phyloP scores from a whole-genome alignment of 1,284 basidiomycete species.

The Papiliotrema fonsecae region DNA sequence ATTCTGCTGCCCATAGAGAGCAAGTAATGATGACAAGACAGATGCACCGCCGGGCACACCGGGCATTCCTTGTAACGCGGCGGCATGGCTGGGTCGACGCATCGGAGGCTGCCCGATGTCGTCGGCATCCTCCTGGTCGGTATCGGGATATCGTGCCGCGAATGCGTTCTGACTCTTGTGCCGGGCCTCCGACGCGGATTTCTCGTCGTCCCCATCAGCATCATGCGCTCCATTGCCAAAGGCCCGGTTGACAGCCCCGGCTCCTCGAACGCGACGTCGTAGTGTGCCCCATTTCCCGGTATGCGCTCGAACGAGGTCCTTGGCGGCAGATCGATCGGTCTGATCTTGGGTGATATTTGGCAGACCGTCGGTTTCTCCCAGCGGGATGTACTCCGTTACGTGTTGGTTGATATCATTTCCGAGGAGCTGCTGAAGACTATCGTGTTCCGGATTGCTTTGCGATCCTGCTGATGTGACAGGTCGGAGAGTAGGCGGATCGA shows the following conservation, averaged over 20 bases:
- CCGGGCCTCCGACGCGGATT: conserved; percentile 17
- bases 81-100: background rate
- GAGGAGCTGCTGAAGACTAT: conserved; percentile 17
- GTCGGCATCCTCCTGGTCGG: conserved; percentile 1
- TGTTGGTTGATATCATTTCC: conserved; percentile 31
- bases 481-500: conserved; percentile 19
- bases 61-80: conserved; percentile 15
- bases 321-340: conserved; percentile 30
- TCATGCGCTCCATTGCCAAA: conserved; percentile 12
- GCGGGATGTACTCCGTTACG: conserved; percentile 42
- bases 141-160: conserved; percentile 24
- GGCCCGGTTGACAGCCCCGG: conserved; percentile 18
- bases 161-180: conserved; percentile 22
- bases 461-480: conserved; percentile 4
- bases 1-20: conserved; percentile 38
- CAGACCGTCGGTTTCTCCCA: conserved; percentile 49
- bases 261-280: conserved; percentile 34
- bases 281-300: conserved; percentile 45
- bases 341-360: conserved; percentile 35
- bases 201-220: conserved; percentile 28
- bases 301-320: conserved; percentile 46
- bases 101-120: background rate
- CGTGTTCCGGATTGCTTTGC: conserved; percentile 5
- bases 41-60: conserved; percentile 30
- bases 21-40: conserved; percentile 40